A percentile compares a stretch with the other conserved stretches of the same genome.
Evolutionary conservation across 768 basidiomycete species (phyloP).

Genomic region (Lentinula edodes): DNA sequence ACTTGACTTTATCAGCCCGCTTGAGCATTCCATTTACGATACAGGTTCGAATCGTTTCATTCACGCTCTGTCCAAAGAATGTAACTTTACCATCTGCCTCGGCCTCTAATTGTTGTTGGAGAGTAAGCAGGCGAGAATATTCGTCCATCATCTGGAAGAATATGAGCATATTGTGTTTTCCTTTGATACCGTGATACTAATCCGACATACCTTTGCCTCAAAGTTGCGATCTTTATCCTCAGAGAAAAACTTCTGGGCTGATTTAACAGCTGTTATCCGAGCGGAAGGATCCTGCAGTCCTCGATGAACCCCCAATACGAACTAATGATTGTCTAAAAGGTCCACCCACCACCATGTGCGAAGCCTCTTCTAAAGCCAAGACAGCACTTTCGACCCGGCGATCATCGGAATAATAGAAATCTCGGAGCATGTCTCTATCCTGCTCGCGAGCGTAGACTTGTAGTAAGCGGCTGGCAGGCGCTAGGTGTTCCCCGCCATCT

Average conservation of each 20-base stretch:
- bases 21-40: slow-evolving; percentile 77
- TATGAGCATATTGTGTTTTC: not conserved
- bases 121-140: slow-evolving; percentile 60
- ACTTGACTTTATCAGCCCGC: slow-evolving; percentile 82
- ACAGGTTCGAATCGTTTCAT: slow-evolving; percentile 78
- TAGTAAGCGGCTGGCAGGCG: slow-evolving; percentile 70
- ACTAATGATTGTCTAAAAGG: not conserved
- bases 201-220: slow-evolving; percentile 74
- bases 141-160: slow-evolving; percentile 84
- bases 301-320: not conserved
- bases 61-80: slow-evolving; percentile 82
- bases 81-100: slow-evolving; percentile 73
- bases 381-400: slow-evolving; percentile 89
- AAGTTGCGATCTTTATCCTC: slow-evolving; percentile 91
- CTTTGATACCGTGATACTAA: not conserved
- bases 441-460: slow-evolving; percentile 91
- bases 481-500: slow-evolving; percentile 74
- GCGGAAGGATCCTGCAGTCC: slow-evolving; percentile 60
- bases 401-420: slow-evolving; percentile 98
- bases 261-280: slow-evolving; percentile 65
- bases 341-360: slow-evolving; percentile 48
- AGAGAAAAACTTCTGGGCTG: slow-evolving; percentile 88
- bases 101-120: slow-evolving; percentile 85
- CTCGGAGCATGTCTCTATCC: slow-evolving; percentile 85
- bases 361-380: slow-evolving; percentile 82